These are phyloP conservation scores for Entonaema liquescens DNA, from an alignment of 495 filamentous ascomycete species.

Conservation along the genomic window DNA sequence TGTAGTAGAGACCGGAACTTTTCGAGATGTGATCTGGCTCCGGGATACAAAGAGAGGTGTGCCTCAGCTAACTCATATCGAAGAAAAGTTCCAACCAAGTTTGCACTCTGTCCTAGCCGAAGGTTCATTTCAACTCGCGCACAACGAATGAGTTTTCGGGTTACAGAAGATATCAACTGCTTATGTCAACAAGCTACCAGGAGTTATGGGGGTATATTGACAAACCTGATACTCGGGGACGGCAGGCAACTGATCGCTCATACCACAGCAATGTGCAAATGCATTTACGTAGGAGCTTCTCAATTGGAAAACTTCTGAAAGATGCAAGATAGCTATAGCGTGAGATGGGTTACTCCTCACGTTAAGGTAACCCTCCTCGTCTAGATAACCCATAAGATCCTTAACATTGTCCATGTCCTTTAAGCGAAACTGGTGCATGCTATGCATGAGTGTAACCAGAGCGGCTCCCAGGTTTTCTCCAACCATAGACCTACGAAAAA, in stretches of 20 bases:
- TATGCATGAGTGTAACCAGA: slow-evolving; percentile 64
- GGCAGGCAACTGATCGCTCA: slow-evolving; percentile 62
- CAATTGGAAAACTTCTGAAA: slow-evolving; percentile 67
- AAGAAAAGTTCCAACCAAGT: slow-evolving; percentile 64
- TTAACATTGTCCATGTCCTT: slow-evolving; percentile 56
- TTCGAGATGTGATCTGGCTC: slow-evolving; percentile 65
- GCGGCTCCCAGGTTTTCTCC: slow-evolving; percentile 65
- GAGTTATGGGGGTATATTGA: neutral
- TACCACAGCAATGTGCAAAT: slow-evolving; percentile 73
- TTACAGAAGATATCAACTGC: slow-evolving; percentile 62
- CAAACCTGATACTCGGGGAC: slow-evolving; percentile 66
- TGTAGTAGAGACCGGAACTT: slow-evolving; percentile 69
- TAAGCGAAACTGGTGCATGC: slow-evolving; percentile 64
- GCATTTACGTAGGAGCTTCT: slow-evolving; percentile 67
- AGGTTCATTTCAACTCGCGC: slow-evolving; percentile 70
- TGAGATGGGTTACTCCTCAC: slow-evolving; percentile 67
- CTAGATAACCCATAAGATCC: slow-evolving; percentile 64
- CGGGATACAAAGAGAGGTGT: slow-evolving; percentile 62
- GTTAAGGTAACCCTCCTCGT: slow-evolving; percentile 68
- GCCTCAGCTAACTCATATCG: slow-evolving; percentile 66
- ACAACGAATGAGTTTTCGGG: slow-evolving; percentile 67
- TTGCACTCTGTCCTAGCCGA: slow-evolving; percentile 58
- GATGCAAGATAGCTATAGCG: slow-evolving; percentile 65
- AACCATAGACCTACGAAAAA: slow-evolving; percentile 67
- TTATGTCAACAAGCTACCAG: slow-evolving; percentile 22